These are phyloP conservation scores for Kazachstania viticola DNA, from an alignment of 805 yeast species.

Conservation along the genomic window DNA sequence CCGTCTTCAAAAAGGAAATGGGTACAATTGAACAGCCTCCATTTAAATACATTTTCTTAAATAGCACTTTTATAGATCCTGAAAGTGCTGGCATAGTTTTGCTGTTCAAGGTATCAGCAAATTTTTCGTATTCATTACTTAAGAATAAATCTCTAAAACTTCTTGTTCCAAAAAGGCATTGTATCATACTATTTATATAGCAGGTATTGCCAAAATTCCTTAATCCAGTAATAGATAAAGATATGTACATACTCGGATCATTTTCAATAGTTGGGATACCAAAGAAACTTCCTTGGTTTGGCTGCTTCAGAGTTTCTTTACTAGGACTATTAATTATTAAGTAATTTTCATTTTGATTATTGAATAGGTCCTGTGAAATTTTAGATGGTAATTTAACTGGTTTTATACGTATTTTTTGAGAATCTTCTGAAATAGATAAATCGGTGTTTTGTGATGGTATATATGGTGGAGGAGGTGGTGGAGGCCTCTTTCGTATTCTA, in stretches of 20 bases:
- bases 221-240: constrained; percentile 47
- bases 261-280: constrained; percentile 30
- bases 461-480: constrained; percentile 23
- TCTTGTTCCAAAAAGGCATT: constrained; percentile 48
- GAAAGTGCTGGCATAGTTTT: constrained; percentile 25
- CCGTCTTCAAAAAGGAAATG: constrained; percentile 43
- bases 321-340: background rate
- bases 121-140: constrained; percentile 33
- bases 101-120: constrained; percentile 12
- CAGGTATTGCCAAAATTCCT: constrained; percentile 65
- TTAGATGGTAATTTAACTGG: too few relatives aligned
- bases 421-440: background rate
- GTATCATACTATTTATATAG: constrained; percentile 64
- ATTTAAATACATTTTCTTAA: constrained; percentile 44
- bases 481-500: constrained; percentile 16
- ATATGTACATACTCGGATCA: constrained; percentile 29
- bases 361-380: constrained; percentile 4
- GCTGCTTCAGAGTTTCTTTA: too few relatives aligned
- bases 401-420: too few relatives aligned
- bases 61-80: constrained; percentile 41
- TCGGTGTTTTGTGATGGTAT: constrained; percentile 13
- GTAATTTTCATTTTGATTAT: constrained; percentile 1
- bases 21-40: constrained; percentile 59
- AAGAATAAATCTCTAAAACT: constrained; percentile 39
- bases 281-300: too few relatives aligned